phyloP scores from a whole-genome alignment of 208 protist species.

The Wallacemonas sp. region DNA sequence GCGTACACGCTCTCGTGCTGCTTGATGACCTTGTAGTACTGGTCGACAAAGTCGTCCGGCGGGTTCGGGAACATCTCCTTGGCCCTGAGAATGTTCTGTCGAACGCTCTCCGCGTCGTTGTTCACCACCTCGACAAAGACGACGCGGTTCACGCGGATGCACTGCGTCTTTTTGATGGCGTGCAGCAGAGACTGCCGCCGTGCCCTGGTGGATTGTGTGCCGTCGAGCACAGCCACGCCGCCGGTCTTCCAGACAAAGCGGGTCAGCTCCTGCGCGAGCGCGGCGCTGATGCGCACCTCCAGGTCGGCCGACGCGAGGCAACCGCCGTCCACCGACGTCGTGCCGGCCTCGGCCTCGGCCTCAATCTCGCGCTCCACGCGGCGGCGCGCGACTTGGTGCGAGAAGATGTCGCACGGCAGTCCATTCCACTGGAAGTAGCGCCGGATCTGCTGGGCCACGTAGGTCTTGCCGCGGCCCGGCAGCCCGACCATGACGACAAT shows the following conservation, averaged over 20 bases:
- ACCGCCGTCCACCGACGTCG: neutral
- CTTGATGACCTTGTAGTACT: slow-evolving; percentile 66
- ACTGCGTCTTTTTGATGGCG: slow-evolving; percentile 58
- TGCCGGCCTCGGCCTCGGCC: neutral
- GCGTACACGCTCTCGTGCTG: slow-evolving; percentile 74
- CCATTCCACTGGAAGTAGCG: slow-evolving; percentile 93
- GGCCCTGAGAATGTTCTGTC: slow-evolving; percentile 63
- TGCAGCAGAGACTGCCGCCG: slow-evolving; percentile 66
- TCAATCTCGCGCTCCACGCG: slow-evolving; percentile 29
- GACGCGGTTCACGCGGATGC: slow-evolving; percentile 67
- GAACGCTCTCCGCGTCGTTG: slow-evolving; percentile 52
- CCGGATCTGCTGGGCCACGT: slow-evolving; percentile 86
- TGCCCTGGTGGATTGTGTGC: slow-evolving; percentile 61
- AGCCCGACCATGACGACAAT: slow-evolving; percentile 93
- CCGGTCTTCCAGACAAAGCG: slow-evolving; percentile 58
- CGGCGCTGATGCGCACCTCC: slow-evolving; percentile 40
- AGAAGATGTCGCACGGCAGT: slow-evolving; percentile 77
- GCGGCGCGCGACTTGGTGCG: slow-evolving; percentile 52
- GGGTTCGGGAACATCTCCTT: slow-evolving; percentile 54
- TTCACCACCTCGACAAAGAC: slow-evolving; percentile 86
- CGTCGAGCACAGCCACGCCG: slow-evolving; percentile 80
- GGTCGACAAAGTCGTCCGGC: slow-evolving; percentile 74
- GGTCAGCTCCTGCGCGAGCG: slow-evolving; percentile 68
- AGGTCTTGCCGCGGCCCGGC: slow-evolving; percentile 88
- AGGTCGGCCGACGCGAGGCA: slow-evolving; percentile 29